These are phyloP conservation scores for Monosporozyma aerobia DNA, from an alignment of 805 yeast genomes.

Conservation along the genomic window DNA sequence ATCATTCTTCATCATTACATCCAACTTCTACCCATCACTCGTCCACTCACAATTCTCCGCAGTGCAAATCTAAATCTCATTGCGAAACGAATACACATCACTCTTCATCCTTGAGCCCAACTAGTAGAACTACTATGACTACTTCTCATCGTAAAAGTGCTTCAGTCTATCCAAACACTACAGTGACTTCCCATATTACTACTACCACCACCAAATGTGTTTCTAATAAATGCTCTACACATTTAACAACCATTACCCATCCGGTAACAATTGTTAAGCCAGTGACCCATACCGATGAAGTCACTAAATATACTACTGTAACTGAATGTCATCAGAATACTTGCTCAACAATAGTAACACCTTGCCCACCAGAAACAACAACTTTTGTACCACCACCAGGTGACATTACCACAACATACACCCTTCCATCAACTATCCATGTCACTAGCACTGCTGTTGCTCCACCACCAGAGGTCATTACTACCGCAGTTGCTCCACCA, in stretches of 20 bases:
- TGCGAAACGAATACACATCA: neutral
- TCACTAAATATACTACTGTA: neutral
- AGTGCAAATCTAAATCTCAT: neutral
- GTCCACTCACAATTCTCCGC: neutral
- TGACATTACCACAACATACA: neutral
- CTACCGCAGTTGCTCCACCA: neutral
- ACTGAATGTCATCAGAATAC: slow-evolving; percentile 1
- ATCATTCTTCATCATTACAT: neutral
- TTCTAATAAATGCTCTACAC: neutral
- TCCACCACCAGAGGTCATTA: neutral
- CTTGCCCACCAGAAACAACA: slow-evolving; percentile 1
- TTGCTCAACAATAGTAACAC: neutral
- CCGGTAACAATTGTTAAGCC: neutral
- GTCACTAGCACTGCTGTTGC: neutral
- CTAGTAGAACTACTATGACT: neutral
- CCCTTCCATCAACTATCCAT: neutral
- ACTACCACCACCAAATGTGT: neutral
- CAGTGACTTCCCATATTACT: neutral
- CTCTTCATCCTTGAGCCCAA: neutral
- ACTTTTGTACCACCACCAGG: slow-evolving; percentile 1
- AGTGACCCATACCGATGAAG: neutral
- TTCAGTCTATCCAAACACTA: neutral
- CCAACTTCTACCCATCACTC: neutral
- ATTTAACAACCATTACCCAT: neutral
- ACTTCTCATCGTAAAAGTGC: neutral